Evolutionary conservation across 208 protist species (phyloP).

Genomic region (Crithidia sp.): DNA sequence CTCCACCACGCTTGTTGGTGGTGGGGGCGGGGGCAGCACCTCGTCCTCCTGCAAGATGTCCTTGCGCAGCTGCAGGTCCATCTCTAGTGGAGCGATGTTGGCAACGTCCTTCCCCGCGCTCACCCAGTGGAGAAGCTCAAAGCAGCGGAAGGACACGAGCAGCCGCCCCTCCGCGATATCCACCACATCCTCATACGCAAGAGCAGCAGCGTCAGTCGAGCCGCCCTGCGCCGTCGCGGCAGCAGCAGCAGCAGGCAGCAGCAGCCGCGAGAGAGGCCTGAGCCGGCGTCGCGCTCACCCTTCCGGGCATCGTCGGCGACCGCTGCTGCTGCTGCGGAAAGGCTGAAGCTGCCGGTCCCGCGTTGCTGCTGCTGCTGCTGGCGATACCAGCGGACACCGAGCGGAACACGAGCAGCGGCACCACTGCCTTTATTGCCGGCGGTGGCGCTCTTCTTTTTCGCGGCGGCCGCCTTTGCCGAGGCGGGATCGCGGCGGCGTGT

Average conservation of each 20-base stretch:
- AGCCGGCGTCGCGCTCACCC: not conserved
- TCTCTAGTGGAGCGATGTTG: constrained; percentile 57
- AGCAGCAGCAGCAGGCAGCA: not conserved
- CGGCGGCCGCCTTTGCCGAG: not conserved
- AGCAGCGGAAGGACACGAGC: constrained; percentile 66
- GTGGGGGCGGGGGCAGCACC: constrained; percentile 53
- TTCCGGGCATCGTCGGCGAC: not conserved
- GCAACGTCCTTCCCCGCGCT: constrained; percentile 16
- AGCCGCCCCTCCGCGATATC: constrained; percentile 66
- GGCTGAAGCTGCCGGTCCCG: not conserved
- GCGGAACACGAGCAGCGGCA: not conserved
- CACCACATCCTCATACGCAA: constrained; percentile 49
- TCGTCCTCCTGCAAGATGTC: constrained; percentile 84
- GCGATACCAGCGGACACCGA: constrained; percentile 27
- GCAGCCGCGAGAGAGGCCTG: constrained; percentile 5
- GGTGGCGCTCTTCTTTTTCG: not conserved
- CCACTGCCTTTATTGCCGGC: not conserved
- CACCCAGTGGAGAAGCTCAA: constrained; percentile 70
- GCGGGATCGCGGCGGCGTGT: not conserved
- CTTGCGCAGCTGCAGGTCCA: constrained; percentile 78
- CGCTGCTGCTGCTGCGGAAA: not conserved
- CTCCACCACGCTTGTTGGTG: constrained; percentile 54
- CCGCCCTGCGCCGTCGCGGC: not conserved
- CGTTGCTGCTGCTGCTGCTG: constrained; percentile 21
- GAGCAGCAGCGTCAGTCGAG: not conserved